Percentiles rank a stretch among this genome's conserved stretches.
phyloP scores from a whole-genome alignment of 345 rosid genomes.

The Eucalyptus curtisii region DNA sequence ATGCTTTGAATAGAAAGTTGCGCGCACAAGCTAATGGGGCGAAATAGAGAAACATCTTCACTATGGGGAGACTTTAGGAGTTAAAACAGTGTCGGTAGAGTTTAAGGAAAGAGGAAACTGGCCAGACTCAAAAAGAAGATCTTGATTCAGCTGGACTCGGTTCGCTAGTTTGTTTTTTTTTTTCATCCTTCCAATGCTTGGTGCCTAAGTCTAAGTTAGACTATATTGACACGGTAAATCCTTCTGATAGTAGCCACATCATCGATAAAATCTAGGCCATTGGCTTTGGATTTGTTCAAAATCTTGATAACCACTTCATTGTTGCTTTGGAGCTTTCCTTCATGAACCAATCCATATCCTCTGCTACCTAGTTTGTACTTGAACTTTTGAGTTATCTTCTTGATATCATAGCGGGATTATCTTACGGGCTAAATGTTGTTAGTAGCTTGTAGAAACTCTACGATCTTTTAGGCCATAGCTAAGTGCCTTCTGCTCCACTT shows the following conservation, averaged over 20 bases:
- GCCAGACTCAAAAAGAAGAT: not conserved
- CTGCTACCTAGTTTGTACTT: not conserved
- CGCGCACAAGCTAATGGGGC: too few species aligned
- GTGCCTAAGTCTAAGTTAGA: too few species aligned
- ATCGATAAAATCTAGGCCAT: not conserved
- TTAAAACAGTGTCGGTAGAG: not conserved
- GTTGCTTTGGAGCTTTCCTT: not conserved
- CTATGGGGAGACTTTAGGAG: not conserved
- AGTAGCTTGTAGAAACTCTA: not conserved
- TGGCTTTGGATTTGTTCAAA: not conserved
- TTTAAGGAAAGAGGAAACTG: not conserved
- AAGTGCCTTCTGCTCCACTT: not conserved
- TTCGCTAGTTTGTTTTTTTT: too few species aligned
- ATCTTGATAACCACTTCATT: not conserved
- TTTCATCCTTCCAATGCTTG: too few species aligned
- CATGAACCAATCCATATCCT: fast-evolving
- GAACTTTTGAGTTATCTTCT: not conserved
- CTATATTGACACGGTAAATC: not conserved
- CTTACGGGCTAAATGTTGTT: not conserved
- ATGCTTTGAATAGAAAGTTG: too few species aligned
- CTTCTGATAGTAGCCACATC: fast-evolving
- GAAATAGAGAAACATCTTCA: too few species aligned
- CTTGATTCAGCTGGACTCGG: fast-evolving
- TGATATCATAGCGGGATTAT: not conserved
- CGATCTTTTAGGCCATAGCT: not conserved